Evolutionary conservation across 202 grass and related monocot species (phyloP).

Genomic region (Setaria viridis): DNA sequence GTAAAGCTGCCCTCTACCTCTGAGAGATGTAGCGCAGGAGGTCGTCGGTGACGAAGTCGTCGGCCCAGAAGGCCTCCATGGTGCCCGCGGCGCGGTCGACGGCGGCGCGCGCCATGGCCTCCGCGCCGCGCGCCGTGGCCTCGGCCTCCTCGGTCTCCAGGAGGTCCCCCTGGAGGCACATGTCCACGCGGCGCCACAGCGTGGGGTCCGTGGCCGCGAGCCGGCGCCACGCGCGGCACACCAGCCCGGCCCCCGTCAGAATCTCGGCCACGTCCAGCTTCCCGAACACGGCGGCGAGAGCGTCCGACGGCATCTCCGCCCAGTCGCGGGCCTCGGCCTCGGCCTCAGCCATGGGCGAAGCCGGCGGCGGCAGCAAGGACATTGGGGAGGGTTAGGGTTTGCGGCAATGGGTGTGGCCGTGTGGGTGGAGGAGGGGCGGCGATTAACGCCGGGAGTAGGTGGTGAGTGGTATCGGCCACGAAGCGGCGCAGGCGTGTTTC

Average conservation of each 20-base stretch:
- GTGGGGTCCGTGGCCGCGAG: constrained; percentile 41
- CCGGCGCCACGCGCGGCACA: constrained; percentile 55
- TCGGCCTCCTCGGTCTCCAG: constrained; percentile 41
- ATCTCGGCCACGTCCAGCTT: constrained; percentile 53
- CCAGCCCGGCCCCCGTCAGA: constrained; percentile 45
- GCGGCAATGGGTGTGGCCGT: neutral
- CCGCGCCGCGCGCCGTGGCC: constrained; percentile 3
- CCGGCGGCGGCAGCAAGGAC: neutral
- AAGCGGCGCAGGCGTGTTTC: too few species aligned
- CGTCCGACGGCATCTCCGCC: constrained; percentile 56
- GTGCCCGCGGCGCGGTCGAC: constrained; percentile 55
- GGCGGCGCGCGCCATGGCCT: constrained; percentile 54
- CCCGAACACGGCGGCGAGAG: constrained; percentile 52
- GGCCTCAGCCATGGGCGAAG: neutral
- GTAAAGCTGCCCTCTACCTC: constrained; percentile 25
- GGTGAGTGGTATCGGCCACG: too few species aligned
- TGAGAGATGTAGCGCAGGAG: constrained; percentile 57
- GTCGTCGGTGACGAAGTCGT: constrained; percentile 45
- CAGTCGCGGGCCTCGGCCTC: constrained; percentile 52
- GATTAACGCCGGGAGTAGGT: neutral
- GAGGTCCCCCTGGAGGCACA: constrained; percentile 47
- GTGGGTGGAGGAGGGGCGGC: neutral
- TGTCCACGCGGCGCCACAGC: constrained; percentile 57
- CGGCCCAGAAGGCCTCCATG: constrained; percentile 52
- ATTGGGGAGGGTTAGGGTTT: constrained; percentile 44